Percentiles rank a stretch among this genome's conserved stretches.
Evolutionary conservation across 441 rosid genomes (phyloP).

Genomic region (Cnidoscolus chayamansa): DNA sequence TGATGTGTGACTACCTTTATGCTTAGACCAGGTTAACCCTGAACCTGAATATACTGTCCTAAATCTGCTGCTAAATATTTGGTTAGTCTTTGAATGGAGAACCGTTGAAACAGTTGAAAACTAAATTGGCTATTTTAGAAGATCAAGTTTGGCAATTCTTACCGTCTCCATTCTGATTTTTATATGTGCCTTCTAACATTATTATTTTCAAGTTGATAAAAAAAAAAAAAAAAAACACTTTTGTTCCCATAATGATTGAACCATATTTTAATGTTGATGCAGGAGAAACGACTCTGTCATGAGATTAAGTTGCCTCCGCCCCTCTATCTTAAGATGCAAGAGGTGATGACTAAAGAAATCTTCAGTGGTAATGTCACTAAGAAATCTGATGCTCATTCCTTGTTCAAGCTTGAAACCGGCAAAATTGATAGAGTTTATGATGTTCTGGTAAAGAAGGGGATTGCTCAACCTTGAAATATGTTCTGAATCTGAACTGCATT

Average conservation of each 20-base stretch:
- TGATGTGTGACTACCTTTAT: not conserved
- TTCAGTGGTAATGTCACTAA: conserved; percentile 66
- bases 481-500: not conserved
- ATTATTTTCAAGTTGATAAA: too few relatives aligned
- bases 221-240: too few relatives aligned
- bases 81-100: not conserved
- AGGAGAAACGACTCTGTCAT: conserved; percentile 69
- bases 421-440: conserved; percentile 87
- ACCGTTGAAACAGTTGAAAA: not conserved
- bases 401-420: conserved; percentile 75
- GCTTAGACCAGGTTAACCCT: not conserved
- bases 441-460: conserved; percentile 86
- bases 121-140: not conserved
- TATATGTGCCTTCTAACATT: not conserved
- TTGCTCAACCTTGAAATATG: conserved; percentile 52
- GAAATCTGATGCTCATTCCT: conserved; percentile 70
- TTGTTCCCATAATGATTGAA: not conserved
- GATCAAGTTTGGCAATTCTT: not conserved
- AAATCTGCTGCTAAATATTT: not conserved
- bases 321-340: conserved; percentile 79
- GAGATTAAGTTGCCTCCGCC: conserved; percentile 73
- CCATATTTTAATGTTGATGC: conserved; percentile 18
- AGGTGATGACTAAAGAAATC: conserved; percentile 66
- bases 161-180: not conserved
- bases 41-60: not conserved